phyloP scores from a whole-genome alignment of 225 moss, liverwort and hornwort genomes.

The Anthoceros angustus region DNA sequence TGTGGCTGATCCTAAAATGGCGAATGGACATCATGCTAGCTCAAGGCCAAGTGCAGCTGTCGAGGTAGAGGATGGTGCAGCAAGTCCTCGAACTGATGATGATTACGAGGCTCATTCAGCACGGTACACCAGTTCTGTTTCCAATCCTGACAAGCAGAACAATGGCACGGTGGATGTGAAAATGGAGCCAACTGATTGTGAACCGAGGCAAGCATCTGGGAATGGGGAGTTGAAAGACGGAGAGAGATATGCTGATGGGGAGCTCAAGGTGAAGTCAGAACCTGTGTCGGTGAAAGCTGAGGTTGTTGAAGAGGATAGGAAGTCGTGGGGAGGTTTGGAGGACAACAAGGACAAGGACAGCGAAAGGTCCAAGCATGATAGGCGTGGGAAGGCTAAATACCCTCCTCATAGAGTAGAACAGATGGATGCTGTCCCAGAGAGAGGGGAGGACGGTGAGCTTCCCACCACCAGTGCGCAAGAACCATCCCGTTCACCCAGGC shows the following conservation, averaged over 20 bases:
- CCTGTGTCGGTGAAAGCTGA: constrained; percentile 21
- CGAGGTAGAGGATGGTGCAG: constrained; percentile 14
- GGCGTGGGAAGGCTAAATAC: neutral
- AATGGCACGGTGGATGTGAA: constrained; percentile 30
- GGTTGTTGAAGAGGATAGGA: constrained; percentile 51
- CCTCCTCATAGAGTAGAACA: neutral
- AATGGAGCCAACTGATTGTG: constrained; percentile 47
- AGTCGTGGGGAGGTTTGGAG: constrained; percentile 37
- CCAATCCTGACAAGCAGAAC: constrained; percentile 14
- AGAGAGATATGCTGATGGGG: constrained; percentile 23
- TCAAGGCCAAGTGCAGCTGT: constrained; percentile 18
- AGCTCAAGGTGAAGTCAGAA: constrained; percentile 20
- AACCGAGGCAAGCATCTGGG: constrained; percentile 24
- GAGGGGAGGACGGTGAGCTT: neutral
- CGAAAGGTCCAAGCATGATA: neutral
- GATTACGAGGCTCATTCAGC: too few species aligned
- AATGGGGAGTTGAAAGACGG: constrained; percentile 44
- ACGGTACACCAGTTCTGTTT: neutral
- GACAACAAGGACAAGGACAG: constrained; percentile 54
- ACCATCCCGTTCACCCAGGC: too few species aligned
- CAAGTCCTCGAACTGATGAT: too few species aligned
- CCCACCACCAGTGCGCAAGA: too few species aligned
- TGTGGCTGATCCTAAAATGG: constrained; percentile 45
- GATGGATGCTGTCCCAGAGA: neutral
- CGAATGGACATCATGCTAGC: constrained; percentile 31